Evolutionary conservation across 129 eudicot genomes (phyloP).

Genomic region (Flaveria sonorensis): DNA sequence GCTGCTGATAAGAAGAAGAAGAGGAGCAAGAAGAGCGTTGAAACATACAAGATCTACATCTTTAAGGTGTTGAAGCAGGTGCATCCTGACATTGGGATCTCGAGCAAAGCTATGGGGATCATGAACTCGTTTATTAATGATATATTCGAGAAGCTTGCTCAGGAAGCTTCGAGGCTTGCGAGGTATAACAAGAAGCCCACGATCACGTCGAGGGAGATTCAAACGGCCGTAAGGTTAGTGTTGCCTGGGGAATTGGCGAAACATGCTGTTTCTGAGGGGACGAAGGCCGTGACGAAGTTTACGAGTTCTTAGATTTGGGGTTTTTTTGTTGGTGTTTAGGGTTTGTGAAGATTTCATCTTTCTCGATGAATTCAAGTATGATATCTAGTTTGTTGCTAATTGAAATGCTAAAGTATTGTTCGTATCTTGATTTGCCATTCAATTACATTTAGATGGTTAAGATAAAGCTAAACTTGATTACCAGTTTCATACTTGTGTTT

Average conservation of each 20-base stretch:
- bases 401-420: too few relatives aligned
- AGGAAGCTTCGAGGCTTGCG: slow-evolving; percentile 46
- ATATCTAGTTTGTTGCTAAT: too few relatives aligned
- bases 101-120: slow-evolving; percentile 52
- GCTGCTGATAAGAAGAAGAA: slow-evolving; percentile 55
- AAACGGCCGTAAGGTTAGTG: slow-evolving; percentile 58
- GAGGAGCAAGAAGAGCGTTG: slow-evolving; percentile 50
- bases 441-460: too few relatives aligned
- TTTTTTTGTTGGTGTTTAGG: slow-evolving; percentile 7
- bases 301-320: slow-evolving; percentile 46
- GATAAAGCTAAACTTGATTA: too few relatives aligned
- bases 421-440: too few relatives aligned
- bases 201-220: slow-evolving; percentile 52
- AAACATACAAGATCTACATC: slow-evolving; percentile 51
- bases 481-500: too few relatives aligned
- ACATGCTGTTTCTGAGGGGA: slow-evolving; percentile 51
- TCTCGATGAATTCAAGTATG: not conserved
- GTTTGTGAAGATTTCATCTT: slow-evolving; percentile 22
- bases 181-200: slow-evolving; percentile 67
- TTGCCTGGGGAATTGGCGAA: slow-evolving; percentile 61
- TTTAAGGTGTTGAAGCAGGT: slow-evolving; percentile 51
- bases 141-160: slow-evolving; percentile 51
- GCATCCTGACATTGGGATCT: slow-evolving; percentile 49
- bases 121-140: slow-evolving; percentile 50
- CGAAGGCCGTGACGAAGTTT: slow-evolving; percentile 53